Evolutionary conservation across 148 eudicot genomes (phyloP), one percentile per base, ranked within the genome.

Genomic region (Tetragonia tetragonoides): DNA sequence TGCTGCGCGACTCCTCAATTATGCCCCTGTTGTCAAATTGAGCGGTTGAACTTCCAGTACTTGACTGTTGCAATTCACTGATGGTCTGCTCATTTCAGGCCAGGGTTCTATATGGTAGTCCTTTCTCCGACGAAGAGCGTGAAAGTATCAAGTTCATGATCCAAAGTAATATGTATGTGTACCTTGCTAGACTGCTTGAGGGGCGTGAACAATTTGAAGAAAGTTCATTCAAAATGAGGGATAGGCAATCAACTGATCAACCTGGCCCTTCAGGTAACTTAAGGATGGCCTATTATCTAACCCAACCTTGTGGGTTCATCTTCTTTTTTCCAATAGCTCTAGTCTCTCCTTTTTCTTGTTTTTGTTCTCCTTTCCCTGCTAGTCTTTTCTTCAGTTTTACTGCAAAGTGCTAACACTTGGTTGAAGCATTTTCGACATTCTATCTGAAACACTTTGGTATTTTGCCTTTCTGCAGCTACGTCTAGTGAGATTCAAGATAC

Each of bases 81-180:
- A 37, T 73, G 24, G 56, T 73, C 15, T 73, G 34, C 38, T 65
- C 68, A 10, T 18, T 73, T 73, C 87, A 90, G 97, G 90, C 91
- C 59, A 92, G 82, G 83, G 62, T 85, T 85, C 67, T 86, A 23
- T 87, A 88, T 56, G 80, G 81, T 44, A 85, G 78, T 74, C 89
- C 87, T 68, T 92, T 92, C 87, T 82, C 94, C n/a, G 84, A 82
- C 24, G 91, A 88, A 41, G 97, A 92, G 79, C 86, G 82, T 38
- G 79, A 87, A 77, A 69, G 66, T 46, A 81, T 92, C 66, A 92
- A 87, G 83, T 75, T 49, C 68, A 69, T 80, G 85, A 92, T 92
- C 66, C 94, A 88, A 73, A 85, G 86, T 73, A 87, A 83, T 75
- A 70, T 92, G 69, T 92, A 88, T 57, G 21, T 70, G 59, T 89